Evolutionary conservation across 1,139 yeast genomes (phyloP), one percentile per base, ranked within the genome.

Genomic region (Geotrichum cucujoidarum): DNA sequence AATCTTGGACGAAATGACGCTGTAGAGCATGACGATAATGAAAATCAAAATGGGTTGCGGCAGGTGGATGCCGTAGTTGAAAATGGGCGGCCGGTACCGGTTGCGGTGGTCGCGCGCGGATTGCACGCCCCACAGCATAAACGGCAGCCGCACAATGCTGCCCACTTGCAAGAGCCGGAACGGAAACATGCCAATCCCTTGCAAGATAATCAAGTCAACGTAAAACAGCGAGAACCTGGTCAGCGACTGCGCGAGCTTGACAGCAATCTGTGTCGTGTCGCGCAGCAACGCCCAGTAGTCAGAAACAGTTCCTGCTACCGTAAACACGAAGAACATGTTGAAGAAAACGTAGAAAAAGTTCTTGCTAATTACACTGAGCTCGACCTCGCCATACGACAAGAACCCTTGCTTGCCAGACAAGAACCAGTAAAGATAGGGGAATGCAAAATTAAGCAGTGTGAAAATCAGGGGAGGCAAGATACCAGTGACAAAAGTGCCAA

Each of bases 121-220:
- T 55, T 65, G 81, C 66, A 74, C 81, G 53, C 67, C 75, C 38
- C 80, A 74, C 52, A 76, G 76, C 53, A 78, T 71, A 51, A 73
- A 77, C 40, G 78, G 88, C 64, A 75, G 83, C 59, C 75, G 77
- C 49, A 74, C 68, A 56, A 80, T 73, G 54, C 84, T 83, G 1
- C 95, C 95, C 24, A 80, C 66, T 58, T 81, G 75, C 41, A 88
- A 68, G 33, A 87, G 67, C 49, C 86, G 78, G 54, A 85, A 80
- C 1, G 95, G 95, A 61, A 83, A 83, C 76, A 88, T 83, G 1
- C 92, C 95, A 35, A 87, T 66, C 0, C 95, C 95, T 64, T 87
- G 96, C 36, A 87, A 73, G 24, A 87, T 74, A 47, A 87, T 86
- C 64, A 87, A 73, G 63, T 87, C 94, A 44, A 84, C 89, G 65